A percentile compares a stretch with the other conserved stretches of the same genome.
Evolutionary conservation across 1,284 basidiomycete genomes (phyloP).

Genomic region (Cystobasidiaceae sp.): DNA sequence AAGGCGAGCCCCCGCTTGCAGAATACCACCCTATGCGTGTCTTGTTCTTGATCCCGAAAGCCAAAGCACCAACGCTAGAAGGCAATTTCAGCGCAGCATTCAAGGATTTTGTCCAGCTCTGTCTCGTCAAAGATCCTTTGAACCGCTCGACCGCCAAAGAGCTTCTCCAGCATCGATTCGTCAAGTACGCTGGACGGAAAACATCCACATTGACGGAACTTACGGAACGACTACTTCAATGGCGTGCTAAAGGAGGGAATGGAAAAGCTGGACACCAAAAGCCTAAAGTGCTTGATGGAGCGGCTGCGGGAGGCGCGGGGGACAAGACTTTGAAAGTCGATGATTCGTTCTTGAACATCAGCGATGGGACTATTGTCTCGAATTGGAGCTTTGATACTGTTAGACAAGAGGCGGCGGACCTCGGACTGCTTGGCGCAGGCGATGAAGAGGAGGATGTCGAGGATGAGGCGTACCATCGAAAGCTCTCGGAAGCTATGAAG

Average conservation of each 20-base stretch:
- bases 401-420: slow-evolving; percentile 49
- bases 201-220: slow-evolving; percentile 78
- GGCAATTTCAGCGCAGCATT: slow-evolving; percentile 75
- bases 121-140: slow-evolving; percentile 86
- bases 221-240: slow-evolving; percentile 55
- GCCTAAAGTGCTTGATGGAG: neutral
- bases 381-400: slow-evolving; percentile 96
- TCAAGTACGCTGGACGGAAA: slow-evolving; percentile 63
- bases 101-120: slow-evolving; percentile 85
- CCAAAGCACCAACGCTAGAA: slow-evolving; percentile 84
- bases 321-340: slow-evolving; percentile 32
- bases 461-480: slow-evolving; percentile 18
- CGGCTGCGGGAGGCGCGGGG: neutral
- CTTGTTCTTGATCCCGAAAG: slow-evolving; percentile 51
- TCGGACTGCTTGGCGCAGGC: slow-evolving; percentile 53
- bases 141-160: slow-evolving; percentile 83
- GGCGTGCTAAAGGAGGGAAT: slow-evolving; percentile 29
- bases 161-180: slow-evolving; percentile 85
- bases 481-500: slow-evolving; percentile 11
- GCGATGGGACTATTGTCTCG: slow-evolving; percentile 61
- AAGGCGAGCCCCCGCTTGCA: slow-evolving; percentile 50
- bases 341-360: slow-evolving; percentile 35
- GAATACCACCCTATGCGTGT: slow-evolving; percentile 52
- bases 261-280: slow-evolving; percentile 29
- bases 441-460: slow-evolving; percentile 44